Evolutionary conservation across 1,284 basidiomycete species (phyloP).

Genomic region (Ceratobasidium sp.): DNA sequence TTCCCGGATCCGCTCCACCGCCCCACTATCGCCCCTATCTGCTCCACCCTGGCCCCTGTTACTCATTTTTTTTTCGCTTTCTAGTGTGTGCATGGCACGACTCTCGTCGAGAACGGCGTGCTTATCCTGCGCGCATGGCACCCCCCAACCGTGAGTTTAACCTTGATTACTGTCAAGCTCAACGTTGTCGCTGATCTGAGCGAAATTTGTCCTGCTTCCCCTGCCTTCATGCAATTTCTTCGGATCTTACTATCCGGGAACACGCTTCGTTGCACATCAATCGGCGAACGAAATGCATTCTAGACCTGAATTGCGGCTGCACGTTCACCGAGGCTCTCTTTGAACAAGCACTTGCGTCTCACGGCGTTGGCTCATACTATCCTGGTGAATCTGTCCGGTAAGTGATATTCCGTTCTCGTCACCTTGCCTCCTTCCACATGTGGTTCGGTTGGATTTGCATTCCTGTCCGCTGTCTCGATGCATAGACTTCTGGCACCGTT

Average conservation of each 20-base stretch:
- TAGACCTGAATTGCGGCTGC: conserved; percentile 32
- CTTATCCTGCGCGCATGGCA: conserved; percentile 29
- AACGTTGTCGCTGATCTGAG: neutral
- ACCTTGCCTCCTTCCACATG: neutral
- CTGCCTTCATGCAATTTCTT: neutral
- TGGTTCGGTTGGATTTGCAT: neutral
- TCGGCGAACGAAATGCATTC: neutral
- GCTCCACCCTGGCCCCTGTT: neutral
- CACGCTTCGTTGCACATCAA: too few species aligned
- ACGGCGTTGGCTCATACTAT: conserved; percentile 31
- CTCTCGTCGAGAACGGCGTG: conserved; percentile 28
- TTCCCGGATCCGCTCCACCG: conserved; percentile 17
- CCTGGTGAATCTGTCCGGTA: conserved; percentile 32
- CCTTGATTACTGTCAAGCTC: neutral
- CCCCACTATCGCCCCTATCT: conserved; percentile 30
- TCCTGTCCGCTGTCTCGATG: neutral
- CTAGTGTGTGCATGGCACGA: conserved; percentile 34
- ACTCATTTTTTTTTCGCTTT: neutral
- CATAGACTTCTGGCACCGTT: neutral
- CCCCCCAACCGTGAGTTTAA: conserved; percentile 34
- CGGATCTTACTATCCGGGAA: neutral
- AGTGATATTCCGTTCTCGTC: neutral
- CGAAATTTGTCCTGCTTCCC: neutral
- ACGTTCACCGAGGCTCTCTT: conserved; percentile 34
- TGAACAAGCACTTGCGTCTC: conserved; percentile 27